phyloP scores from a whole-genome alignment of 306 rosid species.

The Cyamopsis tetragonoloba region DNA sequence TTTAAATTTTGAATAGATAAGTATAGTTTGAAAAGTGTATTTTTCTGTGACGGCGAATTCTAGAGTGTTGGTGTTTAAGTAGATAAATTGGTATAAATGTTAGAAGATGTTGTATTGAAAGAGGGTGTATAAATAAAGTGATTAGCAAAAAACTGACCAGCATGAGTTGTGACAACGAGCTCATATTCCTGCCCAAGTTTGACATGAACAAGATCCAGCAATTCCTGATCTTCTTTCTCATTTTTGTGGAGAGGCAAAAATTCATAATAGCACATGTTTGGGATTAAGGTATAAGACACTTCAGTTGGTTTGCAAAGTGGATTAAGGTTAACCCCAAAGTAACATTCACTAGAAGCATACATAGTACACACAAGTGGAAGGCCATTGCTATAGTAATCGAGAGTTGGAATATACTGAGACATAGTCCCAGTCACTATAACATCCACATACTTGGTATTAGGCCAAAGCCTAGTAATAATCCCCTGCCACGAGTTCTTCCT shows the following conservation, averaged over 20 bases:
- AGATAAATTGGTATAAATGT: too few relatives aligned
- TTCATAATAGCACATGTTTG: conserved; percentile 82
- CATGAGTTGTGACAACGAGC: conserved; percentile 81
- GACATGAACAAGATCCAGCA: conserved; percentile 74
- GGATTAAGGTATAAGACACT: conserved; percentile 81
- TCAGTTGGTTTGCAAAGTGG: conserved; percentile 72
- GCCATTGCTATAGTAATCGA: conserved; percentile 72
- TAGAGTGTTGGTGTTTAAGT: too few relatives aligned
- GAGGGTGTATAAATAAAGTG: too few relatives aligned
- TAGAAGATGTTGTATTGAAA: too few relatives aligned
- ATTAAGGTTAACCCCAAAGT: conserved; percentile 78
- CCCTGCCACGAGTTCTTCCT: conserved; percentile 63
- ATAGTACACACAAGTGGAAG: conserved; percentile 86
- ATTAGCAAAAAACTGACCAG: conserved; percentile 53
- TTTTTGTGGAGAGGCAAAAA: conserved; percentile 55
- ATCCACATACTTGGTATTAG: conserved; percentile 83
- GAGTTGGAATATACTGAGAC: conserved; percentile 86
- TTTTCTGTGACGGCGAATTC: too few relatives aligned
- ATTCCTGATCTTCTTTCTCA: conserved; percentile 42
- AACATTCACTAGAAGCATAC: conserved; percentile 92
- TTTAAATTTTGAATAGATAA: too few relatives aligned
- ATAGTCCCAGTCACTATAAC: conserved; percentile 94
- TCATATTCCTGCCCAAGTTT: conserved; percentile 88
- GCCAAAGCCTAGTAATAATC: conserved; percentile 79
- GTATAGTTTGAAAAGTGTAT: too few relatives aligned